Base-by-base conservation (phyloP, 192 early-diverging fungal genomes). In the Gigaspora rosea region DNA sequence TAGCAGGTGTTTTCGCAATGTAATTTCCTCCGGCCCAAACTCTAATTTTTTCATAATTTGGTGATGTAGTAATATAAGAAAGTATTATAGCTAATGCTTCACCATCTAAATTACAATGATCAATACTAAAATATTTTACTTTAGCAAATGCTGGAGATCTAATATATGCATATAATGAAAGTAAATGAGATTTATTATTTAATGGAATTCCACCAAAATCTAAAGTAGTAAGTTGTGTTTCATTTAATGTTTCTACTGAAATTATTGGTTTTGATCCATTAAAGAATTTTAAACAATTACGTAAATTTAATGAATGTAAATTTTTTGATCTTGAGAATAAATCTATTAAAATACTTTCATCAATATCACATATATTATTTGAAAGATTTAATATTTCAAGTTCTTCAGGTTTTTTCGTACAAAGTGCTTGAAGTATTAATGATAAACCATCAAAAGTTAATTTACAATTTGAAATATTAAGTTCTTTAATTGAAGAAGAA, bases 21-120 rank as follows among this genome's bases (percentile, higher is more conserved):
- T 33, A 8, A 52, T 71, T 71, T 71, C 48, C 69, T 51, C 69
- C 69, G 4, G 69, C 69, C 69, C 69, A 71, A 49, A 71, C 51
- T 27, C 49, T 41, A 27, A 71, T 8, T 15, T 71, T 71, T 49
- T 71, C 27, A 49, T 27, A 2, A 49, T 71, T 71, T 51, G 69
- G 69, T 33, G 50, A 41, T 33, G 46, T 71, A 15, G 69, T 18
- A 33, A 71, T 22, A 33, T 27, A 33, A 12, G 69, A 71, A n/a
- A 71, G 48, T 49, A 71, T 71, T 32, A 52, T 3, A 9, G 69
- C 7, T 22, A 71, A 1, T 27, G 3, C 11, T 49, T 16, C 69
- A 5, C 69, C 69, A 71, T 56, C 51, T 7, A 71, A 32, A 71
- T 49, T 16, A 71, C 69, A 71, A 51, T 71, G 20, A 54, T 71